A percentile compares a stretch with the other conserved stretches of the same genome.
phyloP scores from a whole-genome alignment of 306 rosid species.

The Dryas octopetala region DNA sequence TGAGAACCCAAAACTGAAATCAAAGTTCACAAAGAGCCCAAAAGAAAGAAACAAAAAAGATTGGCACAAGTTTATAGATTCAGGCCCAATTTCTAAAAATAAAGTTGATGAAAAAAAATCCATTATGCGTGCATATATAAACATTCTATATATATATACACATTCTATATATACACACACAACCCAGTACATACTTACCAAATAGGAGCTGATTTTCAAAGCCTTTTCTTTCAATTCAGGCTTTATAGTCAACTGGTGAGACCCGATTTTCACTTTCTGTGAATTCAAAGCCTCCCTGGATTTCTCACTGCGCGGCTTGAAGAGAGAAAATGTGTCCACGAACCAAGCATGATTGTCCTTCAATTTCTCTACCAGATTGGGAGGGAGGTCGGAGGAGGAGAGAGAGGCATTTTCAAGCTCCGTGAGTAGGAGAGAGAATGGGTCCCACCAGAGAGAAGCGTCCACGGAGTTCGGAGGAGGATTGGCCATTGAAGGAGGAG shows the following conservation, averaged over 20 bases:
- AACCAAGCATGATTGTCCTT: conserved; percentile 73
- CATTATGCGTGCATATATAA: not conserved
- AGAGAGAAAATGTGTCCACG: conserved; percentile 52
- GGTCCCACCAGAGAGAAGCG: conserved; percentile 90
- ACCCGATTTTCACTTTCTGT: conserved; percentile 58
- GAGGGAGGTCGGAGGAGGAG: conserved; percentile 62
- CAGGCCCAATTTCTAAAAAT: not conserved
- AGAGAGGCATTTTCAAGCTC: conserved; percentile 72
- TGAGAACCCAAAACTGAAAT: not conserved
- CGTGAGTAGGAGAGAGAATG: conserved; percentile 60
- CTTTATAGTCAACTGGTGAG: conserved; percentile 50
- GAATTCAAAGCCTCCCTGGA: conserved; percentile 76
- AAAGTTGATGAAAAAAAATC: not conserved
- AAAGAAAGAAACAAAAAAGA: not conserved
- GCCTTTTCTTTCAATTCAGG: conserved; percentile 75
- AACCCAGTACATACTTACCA: conserved; percentile 45
- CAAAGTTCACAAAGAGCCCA: not conserved
- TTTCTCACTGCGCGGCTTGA: conserved; percentile 66
- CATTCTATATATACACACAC: not conserved
- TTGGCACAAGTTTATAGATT: not conserved
- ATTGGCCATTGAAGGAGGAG: conserved; percentile 54
- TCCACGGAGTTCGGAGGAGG: conserved; percentile 44
- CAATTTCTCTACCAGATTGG: conserved; percentile 75
- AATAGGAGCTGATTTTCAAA: conserved; percentile 59
- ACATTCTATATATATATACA: not conserved